Evolutionary conservation across 148 eudicot species (phyloP), one percentile per base, ranked within the genome.

Genomic region (Amaranthus hypochondriacus): DNA sequence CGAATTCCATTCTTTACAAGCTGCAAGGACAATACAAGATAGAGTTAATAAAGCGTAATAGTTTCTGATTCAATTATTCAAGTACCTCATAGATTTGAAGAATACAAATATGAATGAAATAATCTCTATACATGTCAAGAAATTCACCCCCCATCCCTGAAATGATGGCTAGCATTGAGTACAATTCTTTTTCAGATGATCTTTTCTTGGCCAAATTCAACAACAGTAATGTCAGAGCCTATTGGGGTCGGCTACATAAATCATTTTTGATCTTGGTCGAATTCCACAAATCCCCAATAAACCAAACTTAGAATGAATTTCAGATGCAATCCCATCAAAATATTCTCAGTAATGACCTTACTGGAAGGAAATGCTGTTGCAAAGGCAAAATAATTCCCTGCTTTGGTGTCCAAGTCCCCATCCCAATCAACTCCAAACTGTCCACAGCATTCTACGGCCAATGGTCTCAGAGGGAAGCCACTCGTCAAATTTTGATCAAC

Each of bases 321-420:
- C 28, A 53, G 47, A 66, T 62, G 50, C 87, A 79, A 28, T 28
- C 39, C 39, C 39, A 28, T 28, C 39, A 28, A 28, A 28, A 28
- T 28, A 28, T 28, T 28, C 39, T 28, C 39, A 28, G 39, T 28
- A 28, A 28, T 28, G 69, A 95, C 99, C 99, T 95, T 86, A 81
- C 70, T 73, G 72, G 93, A 88, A 77, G 93, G 89, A 56, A 81
- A 90, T 47, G 82, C 97, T 39, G 96, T 87, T 62, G 99, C 99
- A 66, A 95, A 84, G 72, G 83, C 90, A 81, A 95, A 92, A 83
- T 86, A 89, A 43, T 77, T 86, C 57, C 97, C 99, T 2, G 80
- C 82, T 82, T 81, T 79, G 48, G 78, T 78, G 71, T 64, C 84
- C 74, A 72, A 56, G 61, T 66, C 72, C 57, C 75, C 77, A 28